A percentile compares a stretch with the other conserved stretches of the same genome.
Evolutionary conservation across 257 asterid species (phyloP).

Genomic region (Solanum chmielewskii): DNA sequence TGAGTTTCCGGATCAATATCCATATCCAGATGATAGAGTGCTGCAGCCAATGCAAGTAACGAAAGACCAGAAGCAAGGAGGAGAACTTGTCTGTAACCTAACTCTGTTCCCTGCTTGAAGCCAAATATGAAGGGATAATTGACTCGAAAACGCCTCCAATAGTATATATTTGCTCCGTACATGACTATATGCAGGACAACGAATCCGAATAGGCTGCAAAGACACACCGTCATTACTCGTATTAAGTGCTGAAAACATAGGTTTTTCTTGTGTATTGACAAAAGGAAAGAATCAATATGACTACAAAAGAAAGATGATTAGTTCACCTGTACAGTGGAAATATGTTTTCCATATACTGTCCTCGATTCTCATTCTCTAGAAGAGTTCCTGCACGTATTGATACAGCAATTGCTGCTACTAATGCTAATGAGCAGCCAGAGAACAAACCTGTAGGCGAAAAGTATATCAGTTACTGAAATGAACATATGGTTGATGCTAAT

Average conservation of each 20-base stretch:
- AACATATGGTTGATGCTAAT: neutral
- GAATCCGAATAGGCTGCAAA: constrained; percentile 53
- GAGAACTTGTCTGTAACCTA: constrained; percentile 61
- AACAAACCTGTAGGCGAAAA: constrained; percentile 42
- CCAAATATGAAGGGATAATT: constrained; percentile 75
- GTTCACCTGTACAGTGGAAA: constrained; percentile 76
- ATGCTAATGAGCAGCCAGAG: constrained; percentile 67
- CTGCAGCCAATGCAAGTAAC: constrained; percentile 53
- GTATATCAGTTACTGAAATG: neutral
- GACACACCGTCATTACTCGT: neutral
- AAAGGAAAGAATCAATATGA: neutral
- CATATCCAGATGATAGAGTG: constrained; percentile 59
- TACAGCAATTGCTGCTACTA: constrained; percentile 31
- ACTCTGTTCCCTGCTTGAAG: constrained; percentile 56
- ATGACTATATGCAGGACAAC: constrained; percentile 68
- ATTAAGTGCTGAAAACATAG: neutral
- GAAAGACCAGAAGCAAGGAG: constrained; percentile 69
- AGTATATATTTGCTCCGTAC: constrained; percentile 47
- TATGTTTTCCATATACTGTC: constrained; percentile 47
- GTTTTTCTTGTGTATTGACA: neutral
- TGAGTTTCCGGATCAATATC: constrained; percentile 50
- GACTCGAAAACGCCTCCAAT: constrained; percentile 62
- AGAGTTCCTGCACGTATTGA: constrained; percentile 35
- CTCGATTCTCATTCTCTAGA: constrained; percentile 26
- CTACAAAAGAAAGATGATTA: neutral